These are phyloP conservation scores for Rhizopogon vesiculosus DNA, from an alignment of 768 basidiomycete species.

Conservation along the genomic window DNA sequence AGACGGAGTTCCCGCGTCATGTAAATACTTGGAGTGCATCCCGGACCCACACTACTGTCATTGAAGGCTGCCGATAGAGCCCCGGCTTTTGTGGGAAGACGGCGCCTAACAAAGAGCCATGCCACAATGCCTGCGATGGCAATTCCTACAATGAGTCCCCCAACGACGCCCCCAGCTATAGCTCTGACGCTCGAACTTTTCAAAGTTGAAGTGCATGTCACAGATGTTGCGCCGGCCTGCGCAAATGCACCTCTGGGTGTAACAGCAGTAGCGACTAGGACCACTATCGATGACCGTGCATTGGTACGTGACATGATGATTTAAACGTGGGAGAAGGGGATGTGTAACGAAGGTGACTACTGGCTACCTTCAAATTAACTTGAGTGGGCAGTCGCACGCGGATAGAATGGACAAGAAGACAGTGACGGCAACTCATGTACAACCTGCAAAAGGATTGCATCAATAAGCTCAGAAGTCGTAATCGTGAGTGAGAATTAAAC, in stretches of 20 bases:
- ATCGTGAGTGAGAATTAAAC: no score
- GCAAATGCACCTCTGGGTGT: not conserved
- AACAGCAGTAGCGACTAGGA: not conserved
- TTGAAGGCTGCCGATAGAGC: constrained; percentile 10
- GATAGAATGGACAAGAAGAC: no score
- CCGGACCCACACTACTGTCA: not conserved
- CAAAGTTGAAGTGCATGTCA: not conserved
- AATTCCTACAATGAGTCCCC: constrained; percentile 44
- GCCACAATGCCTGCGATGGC: constrained; percentile 35
- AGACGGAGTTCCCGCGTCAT: constrained; percentile 19
- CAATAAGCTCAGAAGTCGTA: no score
- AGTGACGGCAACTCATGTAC: no score
- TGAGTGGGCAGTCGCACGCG: no score
- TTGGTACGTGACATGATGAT: not conserved
- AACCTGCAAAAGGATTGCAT: no score
- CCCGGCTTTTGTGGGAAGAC: constrained; percentile 13
- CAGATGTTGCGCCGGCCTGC: not conserved
- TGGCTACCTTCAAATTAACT: no score
- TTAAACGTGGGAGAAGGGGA: not conserved
- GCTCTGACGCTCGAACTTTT: constrained; percentile 38
- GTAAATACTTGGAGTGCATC: constrained; percentile 4
- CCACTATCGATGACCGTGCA: not conserved
- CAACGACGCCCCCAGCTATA: constrained; percentile 60
- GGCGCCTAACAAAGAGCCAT: constrained; percentile 33
- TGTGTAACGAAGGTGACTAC: no score